Evolutionary conservation across 805 yeast genomes (phyloP).

Genomic region (Candida sakaeoensis): DNA sequence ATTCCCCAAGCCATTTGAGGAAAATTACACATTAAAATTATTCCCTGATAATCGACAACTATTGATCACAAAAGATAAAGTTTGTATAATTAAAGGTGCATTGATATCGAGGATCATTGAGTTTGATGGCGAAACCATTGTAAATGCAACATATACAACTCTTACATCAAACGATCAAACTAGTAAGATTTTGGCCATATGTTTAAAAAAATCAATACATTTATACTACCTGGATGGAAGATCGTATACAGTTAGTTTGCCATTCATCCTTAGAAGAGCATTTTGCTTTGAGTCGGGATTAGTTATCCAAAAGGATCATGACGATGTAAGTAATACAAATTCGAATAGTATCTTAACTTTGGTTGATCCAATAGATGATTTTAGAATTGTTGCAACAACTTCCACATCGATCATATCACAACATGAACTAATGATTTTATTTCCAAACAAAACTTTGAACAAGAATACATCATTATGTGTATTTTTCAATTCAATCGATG

Average conservation of each 20-base stretch:
- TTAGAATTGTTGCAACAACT: conserved; percentile 68
- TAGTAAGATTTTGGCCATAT: conserved; percentile 46
- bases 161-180: conserved; percentile 26
- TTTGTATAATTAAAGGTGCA: conserved; percentile 46
- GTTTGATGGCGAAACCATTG: conserved; percentile 49
- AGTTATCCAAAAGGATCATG: conserved; percentile 50
- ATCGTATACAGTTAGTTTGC: conserved; percentile 59
- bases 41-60: conserved; percentile 32
- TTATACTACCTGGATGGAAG: conserved; percentile 62
- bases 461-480: conserved; percentile 44
- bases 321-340: conserved; percentile 7
- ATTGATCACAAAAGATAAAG: conserved; percentile 34
- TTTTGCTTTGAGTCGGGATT: conserved; percentile 68
- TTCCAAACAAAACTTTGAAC: conserved; percentile 40
- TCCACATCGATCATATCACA: conserved; percentile 62
- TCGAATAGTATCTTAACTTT: conserved; percentile 52
- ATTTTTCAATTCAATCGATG: conserved; percentile 48
- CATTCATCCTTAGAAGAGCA: conserved; percentile 60
- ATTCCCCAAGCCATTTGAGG: conserved; percentile 15
- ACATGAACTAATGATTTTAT: conserved; percentile 52
- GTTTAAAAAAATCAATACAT: conserved; percentile 56
- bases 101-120: conserved; percentile 45
- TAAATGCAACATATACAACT: conserved; percentile 58
- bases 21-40: conserved; percentile 17
- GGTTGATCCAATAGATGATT: conserved; percentile 70